Evolutionary conservation across 495 filamentous ascomycete genomes (phyloP).

Genomic region (Penicillium cataractarum): DNA sequence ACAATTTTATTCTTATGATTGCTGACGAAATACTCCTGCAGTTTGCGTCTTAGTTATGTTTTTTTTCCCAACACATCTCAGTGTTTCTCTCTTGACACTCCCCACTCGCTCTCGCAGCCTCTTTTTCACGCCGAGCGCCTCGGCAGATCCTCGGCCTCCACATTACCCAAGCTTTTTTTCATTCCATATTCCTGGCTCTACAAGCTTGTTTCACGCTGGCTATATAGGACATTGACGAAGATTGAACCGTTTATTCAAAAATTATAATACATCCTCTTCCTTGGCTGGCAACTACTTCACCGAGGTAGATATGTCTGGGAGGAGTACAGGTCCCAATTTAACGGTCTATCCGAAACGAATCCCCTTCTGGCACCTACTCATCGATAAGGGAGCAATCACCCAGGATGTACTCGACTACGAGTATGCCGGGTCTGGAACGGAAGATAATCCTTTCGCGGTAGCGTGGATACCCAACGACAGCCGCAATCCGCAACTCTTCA

Average conservation of each 20-base stretch:
- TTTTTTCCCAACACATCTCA: no score
- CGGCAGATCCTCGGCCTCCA: background rate
- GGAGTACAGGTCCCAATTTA: background rate
- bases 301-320: background rate
- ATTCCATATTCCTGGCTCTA: background rate
- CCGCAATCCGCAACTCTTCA: slow-evolving; percentile 61
- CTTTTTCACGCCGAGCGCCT: background rate
- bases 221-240: background rate
- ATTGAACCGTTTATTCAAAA: background rate
- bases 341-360: background rate
- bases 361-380: background rate
- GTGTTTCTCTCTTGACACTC: background rate
- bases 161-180: background rate
- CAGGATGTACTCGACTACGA: slow-evolving; percentile 50
- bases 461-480: slow-evolving; percentile 65
- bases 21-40: background rate
- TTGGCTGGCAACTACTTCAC: background rate
- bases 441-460: slow-evolving; percentile 66
- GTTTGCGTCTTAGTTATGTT: background rate
- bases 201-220: background rate
- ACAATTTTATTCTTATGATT: background rate
- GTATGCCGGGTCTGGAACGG: slow-evolving; percentile 64
- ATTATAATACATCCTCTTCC: background rate
- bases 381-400: slow-evolving; percentile 19
- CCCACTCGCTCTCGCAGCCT: background rate